Base-by-base conservation (phyloP, 306 rosid species). In the Rosa multiflora region DNA sequence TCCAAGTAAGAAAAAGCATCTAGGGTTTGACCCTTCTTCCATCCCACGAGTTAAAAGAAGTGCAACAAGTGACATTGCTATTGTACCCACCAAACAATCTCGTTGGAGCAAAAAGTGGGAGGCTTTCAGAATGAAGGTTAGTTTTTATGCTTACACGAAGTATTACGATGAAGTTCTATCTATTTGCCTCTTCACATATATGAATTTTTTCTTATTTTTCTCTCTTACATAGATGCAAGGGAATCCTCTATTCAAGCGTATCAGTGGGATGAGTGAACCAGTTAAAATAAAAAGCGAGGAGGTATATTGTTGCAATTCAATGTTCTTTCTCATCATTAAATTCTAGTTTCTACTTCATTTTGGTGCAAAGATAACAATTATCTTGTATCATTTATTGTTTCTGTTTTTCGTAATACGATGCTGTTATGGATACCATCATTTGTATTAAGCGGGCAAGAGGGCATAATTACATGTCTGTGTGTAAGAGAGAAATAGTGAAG, bases 91-190 rank as follows among this genome's bases (percentile, higher is more conserved):
- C 37, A 83, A 88, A 77, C 94, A 90, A 76, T 84, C 98, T 70
- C 87, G 83, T 51, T 96, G 91, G 98, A 72, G 84, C 86, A 89
- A 90, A 85, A 91, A 88, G 84, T 88, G 94, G 93, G 97, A 90
- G 80, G 88, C 89, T 32, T 81, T 91, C 79, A 96, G 79, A 84
- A 88, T 79, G 70, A 93, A 91, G 98, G 99, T 93, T 80, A 73
- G 52, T 2, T 32, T 32, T 32, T 32, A 32, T 32, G 37, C 32
- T 2, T 46, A 29, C 23, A 47, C 56, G 63, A 71, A 72, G 75
- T 52, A 39, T 71, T 67, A 14, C 43, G 9, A 10, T 66, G 7
- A 74, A 76, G 39, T 48, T 49, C 48, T 13, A 35, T 85, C 55
- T 51, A 62, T 62, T 84, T 58, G 37, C 73, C 55, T 68, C 26